Evolutionary conservation across 2,329 filamentous ascomycete genomes (phyloP), one percentile per base, ranked within the genome.

Genomic region (Epicoccum sorghinum): DNA sequence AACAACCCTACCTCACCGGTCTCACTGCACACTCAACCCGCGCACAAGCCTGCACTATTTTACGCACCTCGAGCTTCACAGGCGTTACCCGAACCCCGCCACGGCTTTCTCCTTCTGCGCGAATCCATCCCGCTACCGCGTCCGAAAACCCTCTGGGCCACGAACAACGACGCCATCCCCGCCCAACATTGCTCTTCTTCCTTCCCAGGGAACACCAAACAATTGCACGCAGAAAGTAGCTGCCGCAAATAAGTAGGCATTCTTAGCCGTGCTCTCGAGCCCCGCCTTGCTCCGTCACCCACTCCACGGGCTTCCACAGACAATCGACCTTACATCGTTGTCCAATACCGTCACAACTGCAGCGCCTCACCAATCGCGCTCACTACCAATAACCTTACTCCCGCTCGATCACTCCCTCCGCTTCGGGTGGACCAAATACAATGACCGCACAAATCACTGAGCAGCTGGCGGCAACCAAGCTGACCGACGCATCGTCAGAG

Each of bases 381-480:
- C 24, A 51, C 37, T 40, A 58, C 47, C 38, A 29, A 41, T 32
- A 36, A 48, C 52, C 22, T 42, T 36, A 57, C 46, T 55, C 44
- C 49, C 59, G 13, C 54, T 36, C 49, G 55, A 55, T 48, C 49
- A 32, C 41, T 54, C 46, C 45, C 51, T 41, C 65, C 64, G 64
- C 62, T 62, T 47, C 37, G 38, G 63, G 67, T 70, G 67, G 67
- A 55, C 40, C 49, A 53, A 40, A 52, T 67, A 73, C 67, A 73
- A 81, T 81, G 79, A 76, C 79, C 57, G 72, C 77, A 59, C 77
- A 80, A 68, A 78, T 81, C 53, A 80, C 82, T 68, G 82, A 81
- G 65, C 79, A 86, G 75, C 78, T 87, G 68, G 82, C 82, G 61
- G 77, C 79, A 47, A 82, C 81, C 30, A 80, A 80, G 58, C 70